These are phyloP conservation scores for Ceratocystiopsis minuta DNA, from an alignment of 2,329 filamentous ascomycete species.

Conservation along the genomic window DNA sequence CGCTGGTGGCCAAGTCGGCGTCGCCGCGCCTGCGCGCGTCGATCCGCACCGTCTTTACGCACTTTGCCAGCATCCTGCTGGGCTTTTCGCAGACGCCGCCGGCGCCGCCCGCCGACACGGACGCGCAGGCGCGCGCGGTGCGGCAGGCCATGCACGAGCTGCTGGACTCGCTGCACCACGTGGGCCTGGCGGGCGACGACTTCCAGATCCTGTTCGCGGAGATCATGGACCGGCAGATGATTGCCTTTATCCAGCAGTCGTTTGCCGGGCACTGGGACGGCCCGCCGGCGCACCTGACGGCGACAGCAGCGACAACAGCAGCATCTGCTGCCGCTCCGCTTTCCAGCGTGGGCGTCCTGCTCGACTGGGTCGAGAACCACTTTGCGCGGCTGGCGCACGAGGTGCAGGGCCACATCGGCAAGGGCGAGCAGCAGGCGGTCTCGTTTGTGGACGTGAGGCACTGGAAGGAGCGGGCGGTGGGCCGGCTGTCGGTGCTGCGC, in stretches of 20 bases:
- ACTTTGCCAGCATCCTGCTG: conserved; percentile 33
- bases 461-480: conserved; percentile 54
- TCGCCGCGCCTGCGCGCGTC: conserved; percentile 33
- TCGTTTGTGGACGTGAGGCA: conserved; percentile 41
- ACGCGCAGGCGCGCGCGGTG: conserved; percentile 16
- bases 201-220: conserved; percentile 57
- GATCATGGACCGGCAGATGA: conserved; percentile 49
- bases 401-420: conserved; percentile 28
- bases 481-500: conserved; percentile 48
- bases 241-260: conserved; percentile 39
- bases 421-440: conserved; percentile 18
- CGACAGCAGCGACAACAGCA: too few relatives aligned
- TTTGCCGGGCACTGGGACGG: conserved; percentile 46
- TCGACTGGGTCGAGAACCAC: conserved; percentile 48
- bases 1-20: conserved; percentile 46
- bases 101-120: conserved; percentile 11
- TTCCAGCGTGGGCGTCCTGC: conserved; percentile 37
- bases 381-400: conserved; percentile 48
- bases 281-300: conserved; percentile 1
- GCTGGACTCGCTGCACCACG: conserved; percentile 39
- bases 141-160: conserved; percentile 34
- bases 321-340: too few relatives aligned
- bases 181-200: conserved; percentile 50
- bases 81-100: conserved; percentile 9
- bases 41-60: conserved; percentile 34